Evolutionary conservation across 768 basidiomycete genomes (phyloP).

Genomic region (Leccinum disarticulatum): DNA sequence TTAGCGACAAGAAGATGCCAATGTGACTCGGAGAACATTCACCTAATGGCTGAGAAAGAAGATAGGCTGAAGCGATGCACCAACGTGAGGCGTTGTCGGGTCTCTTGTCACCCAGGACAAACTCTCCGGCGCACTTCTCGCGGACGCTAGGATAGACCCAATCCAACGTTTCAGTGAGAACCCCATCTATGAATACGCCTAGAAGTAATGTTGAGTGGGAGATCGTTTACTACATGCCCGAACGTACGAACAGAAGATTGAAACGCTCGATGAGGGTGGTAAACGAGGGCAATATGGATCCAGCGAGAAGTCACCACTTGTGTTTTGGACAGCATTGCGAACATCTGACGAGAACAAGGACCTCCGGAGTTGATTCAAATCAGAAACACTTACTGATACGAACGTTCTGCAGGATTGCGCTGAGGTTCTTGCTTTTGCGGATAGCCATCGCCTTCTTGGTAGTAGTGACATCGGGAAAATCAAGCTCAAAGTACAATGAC

Average conservation of each 20-base stretch:
- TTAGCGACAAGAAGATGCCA: conserved; percentile 14
- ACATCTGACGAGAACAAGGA: conserved; percentile 33
- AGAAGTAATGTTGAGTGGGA: conserved; percentile 5
- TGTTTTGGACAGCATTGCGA: conserved; percentile 44
- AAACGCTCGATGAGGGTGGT: conserved; percentile 56
- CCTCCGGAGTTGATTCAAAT: background rate
- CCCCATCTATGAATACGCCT: conserved; percentile 79
- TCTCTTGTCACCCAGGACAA: conserved; percentile 57
- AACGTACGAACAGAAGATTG: conserved; percentile 62
- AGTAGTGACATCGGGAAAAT: conserved; percentile 80
- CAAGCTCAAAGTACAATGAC: conserved; percentile 76
- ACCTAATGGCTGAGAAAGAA: conserved; percentile 62
- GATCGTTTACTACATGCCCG: background rate
- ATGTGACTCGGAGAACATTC: background rate
- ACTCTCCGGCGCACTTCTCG: conserved; percentile 40
- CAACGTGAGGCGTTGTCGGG: conserved; percentile 42
- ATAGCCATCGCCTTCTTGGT: conserved; percentile 81
- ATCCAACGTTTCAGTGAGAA: conserved; percentile 60
- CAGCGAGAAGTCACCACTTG: conserved; percentile 58
- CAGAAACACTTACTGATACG: conserved; percentile 14
- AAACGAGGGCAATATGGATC: conserved; percentile 70
- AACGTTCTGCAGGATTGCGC: conserved; percentile 13
- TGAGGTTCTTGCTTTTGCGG: conserved; percentile 53
- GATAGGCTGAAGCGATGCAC: conserved; percentile 67
- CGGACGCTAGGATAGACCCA: conserved; percentile 54